A percentile compares a stretch with the other conserved stretches of the same genome.
These are phyloP conservation scores for Starmerella floricola DNA, from an alignment of 805 yeast genomes.

Conservation along the genomic window DNA sequence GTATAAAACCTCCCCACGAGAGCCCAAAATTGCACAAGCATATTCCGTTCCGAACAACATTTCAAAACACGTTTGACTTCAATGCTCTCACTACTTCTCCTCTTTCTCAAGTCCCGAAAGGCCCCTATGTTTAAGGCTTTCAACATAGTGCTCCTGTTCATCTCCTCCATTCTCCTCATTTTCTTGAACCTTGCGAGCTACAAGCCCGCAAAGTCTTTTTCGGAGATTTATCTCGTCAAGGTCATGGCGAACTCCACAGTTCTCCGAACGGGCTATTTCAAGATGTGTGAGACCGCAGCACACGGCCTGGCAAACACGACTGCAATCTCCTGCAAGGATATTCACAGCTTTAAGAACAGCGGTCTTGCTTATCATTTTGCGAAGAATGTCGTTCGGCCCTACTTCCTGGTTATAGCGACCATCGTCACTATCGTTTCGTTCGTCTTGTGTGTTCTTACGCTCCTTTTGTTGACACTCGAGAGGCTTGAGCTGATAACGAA, in stretches of 20 bases:
- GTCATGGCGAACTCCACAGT: not conserved
- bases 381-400: slow-evolving; percentile 16
- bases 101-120: no score
- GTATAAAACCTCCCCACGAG: not conserved
- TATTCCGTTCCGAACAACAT: no score
- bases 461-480: not conserved
- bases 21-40: no score
- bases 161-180: slow-evolving; percentile 9
- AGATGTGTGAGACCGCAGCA: slow-evolving; percentile 5
- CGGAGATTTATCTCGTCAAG: slow-evolving; percentile 11
- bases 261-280: slow-evolving; percentile 12
- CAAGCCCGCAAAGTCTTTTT: slow-evolving; percentile 4
- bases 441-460: not conserved
- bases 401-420: slow-evolving; percentile 13
- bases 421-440: slow-evolving; percentile 2
- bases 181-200: slow-evolving; percentile 12
- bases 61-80: no score
- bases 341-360: slow-evolving; percentile 1
- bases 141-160: slow-evolving; percentile 4
- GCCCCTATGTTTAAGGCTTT: not conserved
- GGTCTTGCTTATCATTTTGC: slow-evolving; percentile 11
- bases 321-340: not conserved
- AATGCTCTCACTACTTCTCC: no score
- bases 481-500: no score
- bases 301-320: not conserved